These are phyloP conservation scores for Diplodia corticola DNA, from an alignment of 2,329 filamentous ascomycete genomes.

Conservation along the genomic window DNA sequence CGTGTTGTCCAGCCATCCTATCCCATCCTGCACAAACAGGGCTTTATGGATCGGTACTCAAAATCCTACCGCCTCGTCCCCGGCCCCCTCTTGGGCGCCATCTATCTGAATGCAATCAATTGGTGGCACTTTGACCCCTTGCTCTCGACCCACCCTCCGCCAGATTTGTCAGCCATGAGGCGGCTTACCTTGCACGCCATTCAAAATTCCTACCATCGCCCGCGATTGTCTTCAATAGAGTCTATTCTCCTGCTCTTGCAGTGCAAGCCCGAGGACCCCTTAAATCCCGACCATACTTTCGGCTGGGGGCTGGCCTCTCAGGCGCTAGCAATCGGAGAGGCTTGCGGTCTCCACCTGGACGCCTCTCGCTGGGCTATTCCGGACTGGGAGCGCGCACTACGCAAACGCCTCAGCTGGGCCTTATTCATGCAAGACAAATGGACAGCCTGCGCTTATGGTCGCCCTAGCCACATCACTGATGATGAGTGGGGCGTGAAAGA, in stretches of 20 bases:
- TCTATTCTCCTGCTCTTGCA: slow-evolving; percentile 37
- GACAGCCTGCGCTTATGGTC: slow-evolving; percentile 59
- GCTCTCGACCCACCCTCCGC: slow-evolving; percentile 47
- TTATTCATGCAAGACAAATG: slow-evolving; percentile 67
- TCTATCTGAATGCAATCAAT: slow-evolving; percentile 63
- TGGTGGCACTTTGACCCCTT: slow-evolving; percentile 60
- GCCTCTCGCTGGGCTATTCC: slow-evolving; percentile 64
- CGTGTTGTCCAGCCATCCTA: slow-evolving; percentile 60
- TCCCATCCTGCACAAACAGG: slow-evolving; percentile 61
- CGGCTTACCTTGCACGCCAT: slow-evolving; percentile 40
- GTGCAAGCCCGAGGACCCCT: slow-evolving; percentile 29
- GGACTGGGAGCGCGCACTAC: slow-evolving; percentile 61
- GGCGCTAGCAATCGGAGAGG: slow-evolving; percentile 41
- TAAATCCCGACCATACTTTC: slow-evolving; percentile 20
- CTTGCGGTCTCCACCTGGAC: slow-evolving; percentile 53
- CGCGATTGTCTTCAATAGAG: slow-evolving; percentile 35
- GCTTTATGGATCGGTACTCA: slow-evolving; percentile 63
- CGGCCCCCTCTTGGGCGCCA: slow-evolving; percentile 59
- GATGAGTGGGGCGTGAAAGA: slow-evolving; percentile 43
- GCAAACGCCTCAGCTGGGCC: slow-evolving; percentile 64
- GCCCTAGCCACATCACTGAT: slow-evolving; percentile 57
- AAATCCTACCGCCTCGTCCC: slow-evolving; percentile 60
- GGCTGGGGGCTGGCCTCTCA: slow-evolving; percentile 38
- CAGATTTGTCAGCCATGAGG: slow-evolving; percentile 40
- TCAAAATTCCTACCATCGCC: slow-evolving; percentile 45